Evolutionary conservation across 768 basidiomycete species (phyloP), one percentile per base, ranked within the genome.

Genomic region (Tulasnella sp.): DNA sequence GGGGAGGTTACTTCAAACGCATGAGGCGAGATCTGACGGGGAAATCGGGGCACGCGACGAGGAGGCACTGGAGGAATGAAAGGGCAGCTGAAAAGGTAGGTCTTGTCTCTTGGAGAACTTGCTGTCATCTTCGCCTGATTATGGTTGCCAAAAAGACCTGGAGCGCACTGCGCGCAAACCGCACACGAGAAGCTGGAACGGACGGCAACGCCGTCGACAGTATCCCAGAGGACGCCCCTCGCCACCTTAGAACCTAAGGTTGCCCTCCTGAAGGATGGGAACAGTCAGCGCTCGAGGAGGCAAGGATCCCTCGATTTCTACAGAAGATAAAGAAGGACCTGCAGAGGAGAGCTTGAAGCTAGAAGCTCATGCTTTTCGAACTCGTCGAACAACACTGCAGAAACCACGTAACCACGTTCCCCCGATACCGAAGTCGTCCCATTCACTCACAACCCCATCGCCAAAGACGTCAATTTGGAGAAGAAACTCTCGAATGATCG

Each of bases 401-500:
- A 94, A 4, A 87, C n/a, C n/a, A n/a, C n/a, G n/a, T n/a, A n/a
- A 92, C 60, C 93, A 94, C 82, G 88, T 94, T 0, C 94, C 95
- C 0, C 93, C 93, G 0, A 90, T 54, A 88, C 90, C 28, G 91
- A 93, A 6, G 89, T 95, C 1, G 85, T 95, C n/a, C 89, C 90
- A 75, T 85, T 97, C 82, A 86, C 86, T 11, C 91, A 93, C 72
- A 97, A 96, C 83, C 97, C 97, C 0, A 94, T 94, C n/a, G 89
- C 92, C 82, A 88, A 92, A 82, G 95, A 95, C 91, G 90, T 90
- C 20, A 94, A 94, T 72, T 86, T 95, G 41, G 89, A 96, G 74
- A 89, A 82, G 92, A 89, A 31, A 92, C 89, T 28, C 89, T 98
- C 87, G 92, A 99, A 98, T 84, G 90, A 91, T 72, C 96, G 94